Conservation (phyloP, 1,284 basidiomycete genomes). For the Ganoderma meredithae region DNA sequence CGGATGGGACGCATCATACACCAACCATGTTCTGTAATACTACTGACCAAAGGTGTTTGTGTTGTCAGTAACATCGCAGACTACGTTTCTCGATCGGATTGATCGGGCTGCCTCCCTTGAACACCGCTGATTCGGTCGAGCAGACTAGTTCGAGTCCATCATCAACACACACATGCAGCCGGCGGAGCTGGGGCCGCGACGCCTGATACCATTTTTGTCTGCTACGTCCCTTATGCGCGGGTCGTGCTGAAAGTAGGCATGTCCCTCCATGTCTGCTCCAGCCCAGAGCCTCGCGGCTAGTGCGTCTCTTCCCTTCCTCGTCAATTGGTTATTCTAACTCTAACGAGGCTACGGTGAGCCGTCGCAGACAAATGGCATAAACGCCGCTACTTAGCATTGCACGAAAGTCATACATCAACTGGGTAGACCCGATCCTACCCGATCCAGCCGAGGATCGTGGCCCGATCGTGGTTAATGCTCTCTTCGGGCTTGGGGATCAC, state of each 20-base stretch:
- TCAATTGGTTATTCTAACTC: neutral
- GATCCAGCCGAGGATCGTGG: neutral
- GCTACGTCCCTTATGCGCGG: neutral
- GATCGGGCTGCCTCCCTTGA: no score
- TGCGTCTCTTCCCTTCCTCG: neutral
- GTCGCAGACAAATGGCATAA: no score
- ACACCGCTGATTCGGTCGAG: neutral
- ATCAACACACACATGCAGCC: neutral
- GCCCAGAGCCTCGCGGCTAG: neutral
- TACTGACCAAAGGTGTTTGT: no score
- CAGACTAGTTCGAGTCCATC: neutral
- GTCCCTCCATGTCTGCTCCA: neutral
- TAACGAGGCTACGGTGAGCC: neutral
- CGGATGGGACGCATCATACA: no score
- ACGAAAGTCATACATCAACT: neutral
- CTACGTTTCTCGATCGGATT: no score
- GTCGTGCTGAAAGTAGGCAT: neutral
- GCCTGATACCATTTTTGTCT: neutral
- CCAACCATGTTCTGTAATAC: no score
- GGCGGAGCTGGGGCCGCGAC: neutral
- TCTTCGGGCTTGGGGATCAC: slow-evolving; percentile 1
- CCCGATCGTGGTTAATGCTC: neutral
- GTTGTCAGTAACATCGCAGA: no score
- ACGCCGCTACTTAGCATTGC: neutral
- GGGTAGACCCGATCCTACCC: neutral